Percentiles rank a stretch among this genome's conserved stretches.
Conservation (phyloP, 768 basidiomycete species). For the Coprinopsis sp. region DNA sequence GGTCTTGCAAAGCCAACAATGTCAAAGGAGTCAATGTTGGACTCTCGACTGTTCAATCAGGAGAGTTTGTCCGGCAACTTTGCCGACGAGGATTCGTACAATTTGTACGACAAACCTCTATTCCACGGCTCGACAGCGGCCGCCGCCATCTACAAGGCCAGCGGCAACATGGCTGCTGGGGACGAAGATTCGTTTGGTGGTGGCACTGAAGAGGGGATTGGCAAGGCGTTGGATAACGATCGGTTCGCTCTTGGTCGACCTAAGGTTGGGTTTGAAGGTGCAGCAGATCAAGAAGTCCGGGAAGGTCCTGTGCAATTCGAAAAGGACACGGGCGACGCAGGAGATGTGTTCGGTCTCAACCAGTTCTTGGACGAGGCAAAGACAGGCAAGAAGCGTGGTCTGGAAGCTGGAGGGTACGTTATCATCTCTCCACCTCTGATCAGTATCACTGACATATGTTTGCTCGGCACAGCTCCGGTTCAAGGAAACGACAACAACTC, state of each 20-base stretch:
- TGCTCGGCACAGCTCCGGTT: conserved; percentile 41
- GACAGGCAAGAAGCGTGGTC: conserved; percentile 85
- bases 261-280: conserved; percentile 86
- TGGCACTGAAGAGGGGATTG: conserved; percentile 94
- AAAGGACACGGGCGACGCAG: conserved; percentile 91
- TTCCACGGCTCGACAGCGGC: conserved; percentile 96
- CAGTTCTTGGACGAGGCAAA: conserved; percentile 97
- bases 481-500: conserved; percentile 67
- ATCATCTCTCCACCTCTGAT: neutral
- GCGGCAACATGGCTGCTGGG: conserved; percentile 77
- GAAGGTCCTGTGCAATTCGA: conserved; percentile 99
- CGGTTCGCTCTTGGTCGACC: conserved; percentile 87
- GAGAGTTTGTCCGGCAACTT: conserved; percentile 80
- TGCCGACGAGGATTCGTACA: conserved; percentile 91
- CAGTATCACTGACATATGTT: neutral
- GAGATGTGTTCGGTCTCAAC: conserved; percentile 96
- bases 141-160: conserved; percentile 99
- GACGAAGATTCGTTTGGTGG: conserved; percentile 92
- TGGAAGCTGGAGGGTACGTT: conserved; percentile 71
- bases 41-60: conserved; percentile 96
- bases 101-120: conserved; percentile 88
- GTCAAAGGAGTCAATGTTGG: conserved; percentile 96
- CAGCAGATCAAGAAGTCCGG: conserved; percentile 74
- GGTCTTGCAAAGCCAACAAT: conserved; percentile 95
- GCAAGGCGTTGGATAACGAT: conserved; percentile 86